Evolutionary conservation across 306 rosid species (phyloP).

Genomic region (Gastrolobium bilobum): DNA sequence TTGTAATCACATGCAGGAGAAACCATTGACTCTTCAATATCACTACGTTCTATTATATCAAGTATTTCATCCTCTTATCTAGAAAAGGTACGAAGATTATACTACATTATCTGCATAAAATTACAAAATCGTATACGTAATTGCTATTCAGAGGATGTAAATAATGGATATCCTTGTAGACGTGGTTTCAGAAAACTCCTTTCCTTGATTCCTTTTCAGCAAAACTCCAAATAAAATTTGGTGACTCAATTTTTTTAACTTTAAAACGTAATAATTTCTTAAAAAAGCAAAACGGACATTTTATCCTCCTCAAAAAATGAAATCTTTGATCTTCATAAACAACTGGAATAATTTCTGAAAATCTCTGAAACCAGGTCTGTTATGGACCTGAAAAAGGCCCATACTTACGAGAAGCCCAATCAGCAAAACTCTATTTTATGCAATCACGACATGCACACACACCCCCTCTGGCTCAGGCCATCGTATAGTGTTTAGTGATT

Average conservation of each 20-base stretch:
- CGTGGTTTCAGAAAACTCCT: neutral
- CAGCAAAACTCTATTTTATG: too few species aligned
- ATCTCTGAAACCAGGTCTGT: neutral
- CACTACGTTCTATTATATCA: neutral
- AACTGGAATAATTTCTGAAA: neutral
- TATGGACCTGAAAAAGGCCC: too few species aligned
- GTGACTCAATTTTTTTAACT: too few species aligned
- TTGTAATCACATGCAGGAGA: neutral
- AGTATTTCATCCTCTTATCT: neutral
- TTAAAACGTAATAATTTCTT: neutral
- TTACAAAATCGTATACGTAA: neutral
- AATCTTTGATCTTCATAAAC: neutral
- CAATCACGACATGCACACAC: too few species aligned
- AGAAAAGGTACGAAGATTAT: neutral
- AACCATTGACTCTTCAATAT: neutral
- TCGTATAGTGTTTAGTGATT: too few species aligned
- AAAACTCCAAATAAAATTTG: neutral
- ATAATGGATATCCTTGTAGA: slow-evolving; percentile 8
- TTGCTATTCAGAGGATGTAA: neutral
- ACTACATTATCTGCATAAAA: neutral
- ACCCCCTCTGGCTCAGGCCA: too few species aligned
- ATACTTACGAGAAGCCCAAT: too few species aligned
- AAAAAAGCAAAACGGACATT: neutral
- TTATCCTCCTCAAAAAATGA: neutral
- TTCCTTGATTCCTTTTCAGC: neutral